Evolutionary conservation across 495 filamentous ascomycete species (phyloP), one percentile per base, ranked within the genome.

Genomic region (Penicillium bovifimosum): DNA sequence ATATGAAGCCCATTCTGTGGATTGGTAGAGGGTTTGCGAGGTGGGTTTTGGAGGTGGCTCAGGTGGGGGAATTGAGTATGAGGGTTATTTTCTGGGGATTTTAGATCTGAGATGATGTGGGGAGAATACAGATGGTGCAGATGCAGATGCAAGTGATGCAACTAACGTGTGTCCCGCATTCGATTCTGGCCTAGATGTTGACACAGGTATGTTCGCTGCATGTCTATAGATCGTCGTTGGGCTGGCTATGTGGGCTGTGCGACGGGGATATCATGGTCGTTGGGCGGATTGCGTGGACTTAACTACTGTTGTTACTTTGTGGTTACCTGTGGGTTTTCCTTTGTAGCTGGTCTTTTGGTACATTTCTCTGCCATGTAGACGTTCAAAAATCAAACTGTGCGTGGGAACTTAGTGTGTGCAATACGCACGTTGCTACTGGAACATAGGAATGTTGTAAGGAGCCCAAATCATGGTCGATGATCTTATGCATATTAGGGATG

Each of bases 1-100:
- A 41, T 26, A 64, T 61, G 36, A 66, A 55, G 26, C 63, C 58
- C 63, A 66, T 66, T 50, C 34, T 32, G 29, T 16, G 44, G 28
- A 16, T 20, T 7, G 11, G 6, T 10, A 1, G 29, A 3, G 29
- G 13, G 33, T n/a, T 14, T 40, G 26, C 31, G 11, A 14, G 11
- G 10, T 10, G 24, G 11, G 20, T 1, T 29, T 26, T 11, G 36
- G 34, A 16, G 28, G 6, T 3, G 9, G 11, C 32, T 24, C 4
- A 24, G 20, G 20, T 4, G 2, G 20, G 20, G 2, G 20, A 4
- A 24, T 24, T 24, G 20, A 4, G 20, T 24, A 24, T 24, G n/a
- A n/a, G n/a, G n/a, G n/a, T n/a, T n/a, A n/a, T n/a, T n/a, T n/a
- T n/a, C n/a, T n/a, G n/a, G n/a, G n/a, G n/a, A n/a, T n/a, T n/a